Conservation (phyloP, 2,329 filamentous ascomycete genomes). For the Colletotrichum magnum region DNA sequence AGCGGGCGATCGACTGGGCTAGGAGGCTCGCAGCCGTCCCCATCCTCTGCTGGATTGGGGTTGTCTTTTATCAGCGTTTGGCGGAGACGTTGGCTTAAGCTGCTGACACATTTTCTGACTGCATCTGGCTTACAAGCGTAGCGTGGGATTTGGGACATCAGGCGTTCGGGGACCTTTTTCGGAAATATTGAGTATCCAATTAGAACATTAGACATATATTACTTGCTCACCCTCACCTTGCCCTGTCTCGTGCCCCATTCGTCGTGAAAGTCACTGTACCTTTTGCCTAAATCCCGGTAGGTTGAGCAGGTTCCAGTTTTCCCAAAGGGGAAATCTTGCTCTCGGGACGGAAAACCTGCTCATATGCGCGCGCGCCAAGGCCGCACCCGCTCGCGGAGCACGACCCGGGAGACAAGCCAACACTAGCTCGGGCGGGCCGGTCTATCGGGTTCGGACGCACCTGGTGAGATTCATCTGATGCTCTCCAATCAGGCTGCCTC, state of each 20-base stretch:
- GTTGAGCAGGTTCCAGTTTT: slow-evolving; percentile 33
- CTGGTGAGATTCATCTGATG: not conserved
- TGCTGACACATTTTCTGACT: slow-evolving; percentile 11
- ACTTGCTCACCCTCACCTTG: not conserved
- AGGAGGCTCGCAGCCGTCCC: slow-evolving; percentile 31
- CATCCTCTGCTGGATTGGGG: slow-evolving; percentile 26
- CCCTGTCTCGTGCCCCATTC: not conserved
- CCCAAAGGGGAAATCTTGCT: slow-evolving; percentile 18
- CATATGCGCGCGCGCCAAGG: slow-evolving; percentile 38
- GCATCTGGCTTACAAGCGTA: slow-evolving; percentile 14
- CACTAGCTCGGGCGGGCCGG: not conserved
- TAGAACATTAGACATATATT: not conserved
- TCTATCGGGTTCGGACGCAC: not conserved
- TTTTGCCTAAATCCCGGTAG: slow-evolving; percentile 1
- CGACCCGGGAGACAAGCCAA: not conserved
- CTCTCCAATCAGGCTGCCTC: not conserved
- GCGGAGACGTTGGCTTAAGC: slow-evolving; percentile 31
- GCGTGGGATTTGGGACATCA: not conserved
- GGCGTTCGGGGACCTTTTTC: slow-evolving; percentile 13
- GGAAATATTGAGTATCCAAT: slow-evolving; percentile 22
- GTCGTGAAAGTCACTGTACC: slow-evolving; percentile 19
- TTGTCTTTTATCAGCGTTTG: slow-evolving; percentile 31
- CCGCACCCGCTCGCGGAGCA: not conserved
- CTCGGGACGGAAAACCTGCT: slow-evolving; percentile 14
- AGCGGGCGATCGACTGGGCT: slow-evolving; percentile 26